Conservation (phyloP, 495 filamentous ascomycete species). For the Aspergillus carlsbadensis region DNA sequence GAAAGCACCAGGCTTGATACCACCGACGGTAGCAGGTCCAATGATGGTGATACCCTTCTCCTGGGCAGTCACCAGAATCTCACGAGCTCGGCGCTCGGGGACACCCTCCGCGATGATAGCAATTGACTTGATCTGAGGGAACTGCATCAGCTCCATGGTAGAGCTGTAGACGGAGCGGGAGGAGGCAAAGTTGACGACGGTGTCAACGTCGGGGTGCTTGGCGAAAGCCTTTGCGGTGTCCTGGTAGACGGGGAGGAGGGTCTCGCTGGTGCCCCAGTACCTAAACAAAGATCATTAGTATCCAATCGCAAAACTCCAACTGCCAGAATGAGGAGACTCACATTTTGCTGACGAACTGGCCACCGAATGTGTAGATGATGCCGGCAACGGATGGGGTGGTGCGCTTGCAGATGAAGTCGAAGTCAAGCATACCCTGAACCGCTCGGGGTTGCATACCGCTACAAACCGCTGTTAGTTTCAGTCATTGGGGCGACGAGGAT, state of each 20-base stretch:
- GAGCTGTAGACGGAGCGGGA: constrained; percentile 97
- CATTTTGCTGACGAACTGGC: constrained; percentile 99
- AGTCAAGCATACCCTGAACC: constrained; percentile 99
- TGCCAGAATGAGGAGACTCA: no score
- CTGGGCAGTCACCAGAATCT: constrained; percentile 90
- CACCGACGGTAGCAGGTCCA: constrained; percentile 95
- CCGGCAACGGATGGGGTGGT: constrained; percentile 93
- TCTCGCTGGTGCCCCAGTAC: constrained; percentile 99
- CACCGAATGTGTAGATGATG: constrained; percentile 99
- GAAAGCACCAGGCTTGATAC: constrained; percentile 98
- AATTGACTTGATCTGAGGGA: constrained; percentile 94
- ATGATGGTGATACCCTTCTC: constrained; percentile 99
- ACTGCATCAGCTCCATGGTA: constrained; percentile 97
- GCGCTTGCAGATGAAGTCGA: constrained; percentile 99
- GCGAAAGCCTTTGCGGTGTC: constrained; percentile 87
- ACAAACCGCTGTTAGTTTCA: constrained; percentile 11
- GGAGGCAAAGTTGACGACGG: constrained; percentile 98
- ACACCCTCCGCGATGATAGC: constrained; percentile 99
- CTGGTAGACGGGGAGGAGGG: constrained; percentile 97
- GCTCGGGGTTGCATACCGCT: constrained; percentile 94
- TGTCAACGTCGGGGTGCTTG: constrained; percentile 97
- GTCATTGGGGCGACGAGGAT: constrained; percentile 9
- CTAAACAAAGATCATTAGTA: constrained; percentile 27
- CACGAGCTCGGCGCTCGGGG: constrained; percentile 93
- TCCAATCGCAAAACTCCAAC: neutral